Conservation (phyloP, 2,329 filamentous ascomycete genomes). For the Coniochaeta hoffmannii region DNA sequence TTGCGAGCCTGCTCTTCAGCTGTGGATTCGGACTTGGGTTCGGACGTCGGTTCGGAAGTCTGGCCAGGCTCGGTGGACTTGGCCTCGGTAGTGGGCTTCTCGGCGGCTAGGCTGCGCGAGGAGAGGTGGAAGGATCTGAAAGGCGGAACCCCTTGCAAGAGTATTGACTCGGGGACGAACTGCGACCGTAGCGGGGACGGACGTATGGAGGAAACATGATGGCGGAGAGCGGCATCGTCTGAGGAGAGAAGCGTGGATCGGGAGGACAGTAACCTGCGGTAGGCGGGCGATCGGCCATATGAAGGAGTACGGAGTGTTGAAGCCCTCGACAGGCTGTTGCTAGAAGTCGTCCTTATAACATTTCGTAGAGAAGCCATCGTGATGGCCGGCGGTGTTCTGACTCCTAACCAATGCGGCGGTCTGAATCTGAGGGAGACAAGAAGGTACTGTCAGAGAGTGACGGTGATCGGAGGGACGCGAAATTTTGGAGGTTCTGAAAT, state of each 20-base stretch:
- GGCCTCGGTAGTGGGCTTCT: conserved; percentile 17
- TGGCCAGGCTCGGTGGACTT: conserved; percentile 20
- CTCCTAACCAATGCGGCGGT: too few relatives aligned
- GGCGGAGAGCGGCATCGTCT: conserved; percentile 1
- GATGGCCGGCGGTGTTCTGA: conserved; percentile 18
- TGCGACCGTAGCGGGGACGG: conserved; percentile 36
- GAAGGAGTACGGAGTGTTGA: conserved; percentile 29
- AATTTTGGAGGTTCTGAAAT: conserved; percentile 4
- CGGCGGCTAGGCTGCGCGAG: conserved; percentile 19
- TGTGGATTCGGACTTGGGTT: conserved; percentile 31
- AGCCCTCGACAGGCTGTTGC: conserved; percentile 32
- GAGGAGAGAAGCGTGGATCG: background rate
- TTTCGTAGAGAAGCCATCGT: conserved; percentile 37
- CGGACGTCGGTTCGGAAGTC: conserved; percentile 20
- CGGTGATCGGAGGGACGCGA: conserved; percentile 2
- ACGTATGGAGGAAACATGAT: conserved; percentile 14
- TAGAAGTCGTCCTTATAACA: conserved; percentile 33
- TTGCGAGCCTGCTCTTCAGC: conserved; percentile 24
- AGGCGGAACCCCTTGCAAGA: conserved; percentile 24
- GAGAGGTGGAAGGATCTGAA: conserved; percentile 29
- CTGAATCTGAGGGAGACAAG: conserved; percentile 21
- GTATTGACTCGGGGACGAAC: conserved; percentile 33
- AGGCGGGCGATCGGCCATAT: conserved; percentile 38
- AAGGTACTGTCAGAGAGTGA: conserved; percentile 13
- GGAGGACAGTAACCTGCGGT: conserved; percentile 35